A percentile compares a stretch with the other conserved stretches of the same genome.
phyloP scores from a whole-genome alignment of 495 filamentous ascomycete species.

The Xylaria longipes region DNA sequence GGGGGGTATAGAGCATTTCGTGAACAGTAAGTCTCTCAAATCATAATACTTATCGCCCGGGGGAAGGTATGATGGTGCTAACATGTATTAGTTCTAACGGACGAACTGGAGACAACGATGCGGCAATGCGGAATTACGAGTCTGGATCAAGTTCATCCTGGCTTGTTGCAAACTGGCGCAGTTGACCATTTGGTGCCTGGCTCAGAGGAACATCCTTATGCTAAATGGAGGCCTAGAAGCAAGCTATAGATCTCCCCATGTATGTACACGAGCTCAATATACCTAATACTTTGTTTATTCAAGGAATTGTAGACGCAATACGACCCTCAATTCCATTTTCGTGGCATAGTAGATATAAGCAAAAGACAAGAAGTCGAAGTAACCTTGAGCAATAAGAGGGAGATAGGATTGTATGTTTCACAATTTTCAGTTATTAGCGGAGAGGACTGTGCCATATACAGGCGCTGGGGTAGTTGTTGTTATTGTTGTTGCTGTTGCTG shows the following conservation, averaged over 20 bases:
- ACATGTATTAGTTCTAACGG: slow-evolving; percentile 65
- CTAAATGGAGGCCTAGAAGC: slow-evolving; percentile 53
- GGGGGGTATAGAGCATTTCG: slow-evolving; percentile 72
- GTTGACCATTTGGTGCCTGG: slow-evolving; percentile 73
- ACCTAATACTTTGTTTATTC: not conserved
- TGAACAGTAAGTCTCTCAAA: slow-evolving; percentile 54
- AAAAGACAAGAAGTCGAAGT: not conserved
- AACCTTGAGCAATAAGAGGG: not conserved
- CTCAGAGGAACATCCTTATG: slow-evolving; percentile 67
- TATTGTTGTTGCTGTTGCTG: not conserved
- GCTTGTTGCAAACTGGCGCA: slow-evolving; percentile 70
- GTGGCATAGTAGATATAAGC: not conserved
- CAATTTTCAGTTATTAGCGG: not conserved
- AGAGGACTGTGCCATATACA: not conserved
- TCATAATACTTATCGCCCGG: not conserved
- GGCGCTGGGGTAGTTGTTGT: not conserved
- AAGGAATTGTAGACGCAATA: not conserved
- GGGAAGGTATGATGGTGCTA: not conserved
- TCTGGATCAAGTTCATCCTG: slow-evolving; percentile 72
- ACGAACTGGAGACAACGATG: slow-evolving; percentile 83
- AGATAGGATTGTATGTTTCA: not conserved
- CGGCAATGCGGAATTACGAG: slow-evolving; percentile 76
- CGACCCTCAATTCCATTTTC: not conserved
- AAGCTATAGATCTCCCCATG: slow-evolving; percentile 25
- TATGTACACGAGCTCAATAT: not conserved